Percentiles rank a stretch among this genome's conserved stretches.
Evolutionary conservation across 139 green algal genomes (phyloP).

Genomic region (Tetraselmis chui): DNA sequence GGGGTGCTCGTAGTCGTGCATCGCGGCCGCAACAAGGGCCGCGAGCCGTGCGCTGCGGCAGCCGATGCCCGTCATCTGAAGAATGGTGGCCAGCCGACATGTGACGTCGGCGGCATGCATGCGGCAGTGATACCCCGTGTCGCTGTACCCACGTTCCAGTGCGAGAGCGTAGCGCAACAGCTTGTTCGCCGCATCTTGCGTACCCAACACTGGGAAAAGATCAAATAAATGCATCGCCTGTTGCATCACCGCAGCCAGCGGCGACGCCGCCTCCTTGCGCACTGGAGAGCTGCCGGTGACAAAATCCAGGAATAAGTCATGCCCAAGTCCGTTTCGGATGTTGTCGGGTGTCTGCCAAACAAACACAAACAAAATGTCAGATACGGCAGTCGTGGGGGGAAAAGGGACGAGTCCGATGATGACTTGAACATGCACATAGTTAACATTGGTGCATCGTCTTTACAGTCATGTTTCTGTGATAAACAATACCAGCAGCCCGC

Average conservation of each 20-base stretch:
- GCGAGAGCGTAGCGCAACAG: background rate
- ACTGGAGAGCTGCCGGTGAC: background rate
- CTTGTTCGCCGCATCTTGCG: background rate
- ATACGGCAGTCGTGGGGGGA: too few species aligned
- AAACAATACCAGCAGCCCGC: too few species aligned
- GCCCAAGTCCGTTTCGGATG: too few species aligned
- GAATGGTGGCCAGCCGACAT: background rate
- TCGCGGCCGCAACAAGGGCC: background rate
- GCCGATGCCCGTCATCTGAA: background rate
- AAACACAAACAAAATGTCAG: too few species aligned
- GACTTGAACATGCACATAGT: too few species aligned
- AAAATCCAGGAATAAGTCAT: background rate
- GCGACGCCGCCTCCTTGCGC: background rate
- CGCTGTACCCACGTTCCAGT: background rate
- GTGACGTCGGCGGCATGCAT: background rate
- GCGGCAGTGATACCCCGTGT: background rate
- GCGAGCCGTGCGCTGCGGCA: background rate
- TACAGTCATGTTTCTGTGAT: too few species aligned
- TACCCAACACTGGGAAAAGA: background rate
- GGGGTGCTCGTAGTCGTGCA: conserved; percentile 5
- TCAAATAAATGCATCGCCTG: background rate
- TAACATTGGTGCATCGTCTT: too few species aligned
- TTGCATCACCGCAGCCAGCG: background rate
- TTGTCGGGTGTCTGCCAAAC: too few species aligned
- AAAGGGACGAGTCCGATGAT: too few species aligned